Evolutionary conservation across 2,329 filamentous ascomycete genomes (phyloP).

Genomic region (Calonectria pteridis): DNA sequence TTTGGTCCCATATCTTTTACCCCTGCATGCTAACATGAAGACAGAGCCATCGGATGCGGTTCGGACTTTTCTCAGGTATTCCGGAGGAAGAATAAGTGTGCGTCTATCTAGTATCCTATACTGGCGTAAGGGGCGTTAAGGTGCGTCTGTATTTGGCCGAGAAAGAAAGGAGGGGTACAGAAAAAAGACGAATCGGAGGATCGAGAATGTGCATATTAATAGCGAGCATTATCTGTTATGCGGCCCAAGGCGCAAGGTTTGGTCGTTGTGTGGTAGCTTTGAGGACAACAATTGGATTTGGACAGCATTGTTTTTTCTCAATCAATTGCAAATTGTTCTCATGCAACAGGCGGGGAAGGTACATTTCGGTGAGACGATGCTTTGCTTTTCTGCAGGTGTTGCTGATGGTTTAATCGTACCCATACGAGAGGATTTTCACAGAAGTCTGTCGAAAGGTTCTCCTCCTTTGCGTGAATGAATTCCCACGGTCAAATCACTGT

Average conservation of each 20-base stretch:
- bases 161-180: constrained; percentile 36
- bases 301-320: constrained; percentile 37
- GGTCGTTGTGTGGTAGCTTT: constrained; percentile 48
- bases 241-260: constrained; percentile 44
- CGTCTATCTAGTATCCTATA: constrained; percentile 32
- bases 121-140: constrained; percentile 44
- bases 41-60: constrained; percentile 83
- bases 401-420: background rate
- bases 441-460: background rate
- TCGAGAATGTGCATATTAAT: constrained; percentile 47
- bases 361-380: background rate
- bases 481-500: background rate
- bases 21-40: constrained; percentile 40
- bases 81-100: constrained; percentile 66
- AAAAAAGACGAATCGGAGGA: constrained; percentile 39
- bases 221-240: constrained; percentile 52
- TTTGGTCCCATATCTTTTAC: constrained; percentile 3
- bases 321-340: background rate
- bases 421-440: background rate
- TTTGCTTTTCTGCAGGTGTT: background rate
- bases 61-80: constrained; percentile 78
- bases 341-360: background rate
- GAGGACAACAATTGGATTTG: constrained; percentile 48
- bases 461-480: background rate
- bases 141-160: constrained; percentile 38